Evolutionary conservation across 441 rosid genomes (phyloP).

Genomic region (Biscutella laevigata): DNA sequence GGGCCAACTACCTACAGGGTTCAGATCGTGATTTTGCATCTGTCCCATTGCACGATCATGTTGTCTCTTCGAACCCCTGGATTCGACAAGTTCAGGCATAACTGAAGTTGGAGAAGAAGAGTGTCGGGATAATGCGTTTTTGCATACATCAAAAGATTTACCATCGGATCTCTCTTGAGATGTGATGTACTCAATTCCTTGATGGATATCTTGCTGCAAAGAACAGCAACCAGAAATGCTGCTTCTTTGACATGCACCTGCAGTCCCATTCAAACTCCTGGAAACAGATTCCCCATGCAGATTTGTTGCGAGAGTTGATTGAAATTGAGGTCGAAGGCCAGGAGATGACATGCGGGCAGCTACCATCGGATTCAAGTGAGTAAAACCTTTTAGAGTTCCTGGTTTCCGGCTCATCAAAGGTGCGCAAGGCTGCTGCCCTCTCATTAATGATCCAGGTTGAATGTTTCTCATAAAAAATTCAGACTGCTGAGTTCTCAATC

Average conservation of each 20-base stretch:
- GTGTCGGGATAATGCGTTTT: constrained; percentile 26
- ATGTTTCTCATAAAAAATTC: no score
- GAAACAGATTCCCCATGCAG: constrained; percentile 28
- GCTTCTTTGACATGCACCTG: constrained; percentile 29
- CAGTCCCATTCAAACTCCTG: constrained; percentile 23
- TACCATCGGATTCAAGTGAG: constrained; percentile 27
- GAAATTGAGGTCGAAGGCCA: constrained; percentile 23
- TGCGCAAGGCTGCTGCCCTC: constrained; percentile 16
- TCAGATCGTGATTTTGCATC: constrained; percentile 22
- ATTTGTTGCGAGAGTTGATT: constrained; percentile 20
- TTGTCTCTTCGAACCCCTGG: constrained; percentile 46
- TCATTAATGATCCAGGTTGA: constrained; percentile 12
- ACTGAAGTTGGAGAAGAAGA: constrained; percentile 29
- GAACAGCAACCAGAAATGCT: constrained; percentile 21
- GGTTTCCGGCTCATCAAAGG: constrained; percentile 21
- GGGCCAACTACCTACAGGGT: constrained; percentile 24
- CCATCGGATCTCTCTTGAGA: constrained; percentile 25
- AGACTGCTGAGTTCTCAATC: constrained; percentile 18
- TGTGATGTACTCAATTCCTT: constrained; percentile 27
- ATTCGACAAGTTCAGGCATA: constrained; percentile 27
- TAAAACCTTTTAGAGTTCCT: constrained; percentile 19
- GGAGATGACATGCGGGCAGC: constrained; percentile 21
- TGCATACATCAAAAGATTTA: constrained; percentile 26
- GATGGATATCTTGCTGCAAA: constrained; percentile 26
- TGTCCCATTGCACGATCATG: constrained; percentile 31